phyloP scores from a whole-genome alignment of 2,329 filamentous ascomycete genomes.

The Colletotrichum costaricense region DNA sequence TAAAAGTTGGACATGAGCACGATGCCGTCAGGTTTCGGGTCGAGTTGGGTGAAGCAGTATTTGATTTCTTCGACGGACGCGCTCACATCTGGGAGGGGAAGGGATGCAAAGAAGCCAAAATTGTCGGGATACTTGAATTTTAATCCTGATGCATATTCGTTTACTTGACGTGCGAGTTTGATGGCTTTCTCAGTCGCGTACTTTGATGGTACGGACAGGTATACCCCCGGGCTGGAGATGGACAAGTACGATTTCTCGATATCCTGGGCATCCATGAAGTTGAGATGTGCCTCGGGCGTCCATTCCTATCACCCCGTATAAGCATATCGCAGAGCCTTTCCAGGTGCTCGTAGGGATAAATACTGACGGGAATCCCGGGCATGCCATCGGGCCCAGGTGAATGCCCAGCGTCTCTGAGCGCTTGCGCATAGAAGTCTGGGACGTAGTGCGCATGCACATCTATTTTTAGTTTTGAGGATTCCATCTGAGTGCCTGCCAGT shows the following conservation, averaged over 20 bases:
- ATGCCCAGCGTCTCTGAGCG: slow-evolving; percentile 39
- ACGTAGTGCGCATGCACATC: slow-evolving; percentile 41
- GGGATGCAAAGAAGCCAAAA: slow-evolving; percentile 63
- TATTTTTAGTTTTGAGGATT: slow-evolving; percentile 31
- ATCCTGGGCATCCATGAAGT: slow-evolving; percentile 38
- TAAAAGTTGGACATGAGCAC: slow-evolving; percentile 63
- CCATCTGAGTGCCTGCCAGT: not conserved
- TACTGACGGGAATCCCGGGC: slow-evolving; percentile 40
- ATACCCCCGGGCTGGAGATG: slow-evolving; percentile 41
- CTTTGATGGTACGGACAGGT: slow-evolving; percentile 38
- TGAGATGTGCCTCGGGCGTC: slow-evolving; percentile 30
- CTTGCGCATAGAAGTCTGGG: slow-evolving; percentile 40
- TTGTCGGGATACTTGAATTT: slow-evolving; percentile 36
- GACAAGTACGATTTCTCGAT: slow-evolving; percentile 39
- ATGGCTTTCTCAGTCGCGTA: slow-evolving; percentile 46
- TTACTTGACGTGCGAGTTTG: slow-evolving; percentile 37
- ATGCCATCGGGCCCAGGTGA: slow-evolving; percentile 41
- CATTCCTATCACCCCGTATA: not conserved
- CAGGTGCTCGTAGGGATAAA: accelerated
- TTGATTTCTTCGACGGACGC: slow-evolving; percentile 60
- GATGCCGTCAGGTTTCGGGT: slow-evolving; percentile 59
- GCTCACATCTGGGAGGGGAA: slow-evolving; percentile 62
- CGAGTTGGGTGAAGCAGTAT: slow-evolving; percentile 50
- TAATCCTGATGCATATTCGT: slow-evolving; percentile 37
- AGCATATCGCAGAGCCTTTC: not conserved